phyloP scores from a whole-genome alignment of 1,139 yeast genomes.

The Yamadazyma kanchanaburiensis region DNA sequence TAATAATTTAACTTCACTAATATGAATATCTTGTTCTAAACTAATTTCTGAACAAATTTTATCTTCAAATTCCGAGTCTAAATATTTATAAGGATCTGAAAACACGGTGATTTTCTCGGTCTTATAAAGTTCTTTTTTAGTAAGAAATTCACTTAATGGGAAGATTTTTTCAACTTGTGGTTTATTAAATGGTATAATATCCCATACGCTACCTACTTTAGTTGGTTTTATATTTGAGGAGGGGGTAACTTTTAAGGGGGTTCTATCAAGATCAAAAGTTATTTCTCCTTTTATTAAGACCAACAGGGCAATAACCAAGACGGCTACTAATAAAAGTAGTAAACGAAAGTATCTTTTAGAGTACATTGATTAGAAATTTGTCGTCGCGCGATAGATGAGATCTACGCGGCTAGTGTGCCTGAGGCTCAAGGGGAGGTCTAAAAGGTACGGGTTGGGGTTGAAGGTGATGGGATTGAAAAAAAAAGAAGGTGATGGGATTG shows the following conservation, averaged over 20 bases:
- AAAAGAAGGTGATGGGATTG: no score
- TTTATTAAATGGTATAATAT: slow-evolving; percentile 2
- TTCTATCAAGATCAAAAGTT: slow-evolving; percentile 2
- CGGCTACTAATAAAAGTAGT: slow-evolving; percentile 8
- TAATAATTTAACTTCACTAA: slow-evolving; percentile 11
- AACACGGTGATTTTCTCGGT: slow-evolving; percentile 13
- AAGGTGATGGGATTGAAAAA: no score
- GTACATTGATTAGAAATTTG: no score
- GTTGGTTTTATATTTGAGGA: slow-evolving; percentile 1
- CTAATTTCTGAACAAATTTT: slow-evolving; percentile 15
- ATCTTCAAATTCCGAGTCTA: slow-evolving; percentile 9
- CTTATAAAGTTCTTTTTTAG: slow-evolving; percentile 6
- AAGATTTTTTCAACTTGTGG: slow-evolving; percentile 3
- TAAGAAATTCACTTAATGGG: slow-evolving; percentile 9
- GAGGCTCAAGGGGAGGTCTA: no score
- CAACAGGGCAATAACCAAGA: slow-evolving; percentile 7
- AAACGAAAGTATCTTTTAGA: slow-evolving; percentile 10
- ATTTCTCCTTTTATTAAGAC: slow-evolving; percentile 7
- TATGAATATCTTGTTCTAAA: slow-evolving; percentile 13
- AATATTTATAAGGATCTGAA: slow-evolving; percentile 16
- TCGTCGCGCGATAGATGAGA: no score
- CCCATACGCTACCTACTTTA: slow-evolving; percentile 4
- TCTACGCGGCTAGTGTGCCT: no score
- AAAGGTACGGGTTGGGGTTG: no score
- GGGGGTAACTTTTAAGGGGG: slow-evolving; percentile 3